Evolutionary conservation across 2,329 filamentous ascomycete genomes (phyloP), one percentile per base, ranked within the genome.

Genomic region (Fusarium odoratissimum): DNA sequence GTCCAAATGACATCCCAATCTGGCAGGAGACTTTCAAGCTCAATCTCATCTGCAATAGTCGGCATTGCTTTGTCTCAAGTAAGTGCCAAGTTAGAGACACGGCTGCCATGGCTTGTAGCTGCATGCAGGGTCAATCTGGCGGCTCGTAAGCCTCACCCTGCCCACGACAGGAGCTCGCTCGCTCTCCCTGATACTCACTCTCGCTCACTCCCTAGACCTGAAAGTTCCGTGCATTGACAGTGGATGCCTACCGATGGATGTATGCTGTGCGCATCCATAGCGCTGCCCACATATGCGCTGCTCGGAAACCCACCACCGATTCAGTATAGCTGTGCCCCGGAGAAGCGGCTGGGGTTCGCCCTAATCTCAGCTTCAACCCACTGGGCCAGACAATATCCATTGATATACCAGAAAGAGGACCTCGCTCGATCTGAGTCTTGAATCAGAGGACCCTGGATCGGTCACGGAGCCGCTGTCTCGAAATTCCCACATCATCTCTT

Each of bases 391-490:
- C 51, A 54, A 45, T 48, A 64, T 51, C 42, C 16, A 58, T 64
- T 56, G 62, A 51, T 64, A 55, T 33, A 33, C 19, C 60, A 57
- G 54, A 62, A 28, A 40, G 37, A 67, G 41, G 41, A 48, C 45
- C 28, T 56, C 41, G 35, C 57, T 28, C 44, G 64, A 57, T 63
- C 41, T 42, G 64, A 46, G 49, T n/a, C 33, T n/a, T 69, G 51
- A 41, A 52, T 55, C 54, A 61, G 59, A 71, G 59, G 66, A 56
- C 61, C 66, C 70, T 60, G 28, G 51, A 72, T 66, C 51, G 41
- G 28, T 28, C 63, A 64, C 40, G 54, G 35, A 71, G 57, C 66
- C 61, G 54, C 57, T 73, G 70, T 72, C 70, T 73, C 70, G 49
- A 73, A 66, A 54, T 37, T 66, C 37, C 41, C 45, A 65, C 25